phyloP scores from a whole-genome alignment of 1,284 basidiomycete genomes.

The Sporisorium scitamineum region DNA sequence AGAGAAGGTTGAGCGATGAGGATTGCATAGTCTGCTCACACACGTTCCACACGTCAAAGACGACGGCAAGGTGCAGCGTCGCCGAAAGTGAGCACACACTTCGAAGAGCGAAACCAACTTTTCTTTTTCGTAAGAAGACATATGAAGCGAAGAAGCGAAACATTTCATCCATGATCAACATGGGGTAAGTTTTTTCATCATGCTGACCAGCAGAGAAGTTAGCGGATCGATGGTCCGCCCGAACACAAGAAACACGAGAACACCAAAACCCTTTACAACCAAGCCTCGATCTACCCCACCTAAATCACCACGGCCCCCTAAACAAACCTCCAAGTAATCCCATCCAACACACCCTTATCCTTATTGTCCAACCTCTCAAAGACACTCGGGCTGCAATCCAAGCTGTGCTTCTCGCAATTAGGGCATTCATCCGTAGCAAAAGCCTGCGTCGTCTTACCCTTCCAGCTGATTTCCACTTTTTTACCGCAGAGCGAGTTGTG shows the following conservation, averaged over 20 bases:
- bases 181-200: neutral
- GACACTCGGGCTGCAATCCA: slow-evolving; percentile 81
- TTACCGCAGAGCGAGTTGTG: slow-evolving; percentile 73
- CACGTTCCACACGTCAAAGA: no score
- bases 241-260: neutral
- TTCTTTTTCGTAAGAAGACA: neutral
- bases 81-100: no score
- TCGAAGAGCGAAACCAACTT: neutral
- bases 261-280: no score
- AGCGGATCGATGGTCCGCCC: neutral
- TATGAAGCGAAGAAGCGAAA: neutral
- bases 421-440: slow-evolving; percentile 79
- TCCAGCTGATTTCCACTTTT: slow-evolving; percentile 75
- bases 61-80: no score
- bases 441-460: slow-evolving; percentile 73
- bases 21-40: no score
- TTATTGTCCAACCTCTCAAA: slow-evolving; percentile 71
- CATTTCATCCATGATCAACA: neutral
- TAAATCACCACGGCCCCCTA: no score
- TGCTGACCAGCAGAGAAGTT: neutral
- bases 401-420: slow-evolving; percentile 77
- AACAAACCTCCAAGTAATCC: slow-evolving; percentile 50
- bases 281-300: no score
- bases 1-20: no score
- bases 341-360: slow-evolving; percentile 50